phyloP scores from a whole-genome alignment of 1,139 yeast genomes.

The Saccharomyces hybrid region DNA sequence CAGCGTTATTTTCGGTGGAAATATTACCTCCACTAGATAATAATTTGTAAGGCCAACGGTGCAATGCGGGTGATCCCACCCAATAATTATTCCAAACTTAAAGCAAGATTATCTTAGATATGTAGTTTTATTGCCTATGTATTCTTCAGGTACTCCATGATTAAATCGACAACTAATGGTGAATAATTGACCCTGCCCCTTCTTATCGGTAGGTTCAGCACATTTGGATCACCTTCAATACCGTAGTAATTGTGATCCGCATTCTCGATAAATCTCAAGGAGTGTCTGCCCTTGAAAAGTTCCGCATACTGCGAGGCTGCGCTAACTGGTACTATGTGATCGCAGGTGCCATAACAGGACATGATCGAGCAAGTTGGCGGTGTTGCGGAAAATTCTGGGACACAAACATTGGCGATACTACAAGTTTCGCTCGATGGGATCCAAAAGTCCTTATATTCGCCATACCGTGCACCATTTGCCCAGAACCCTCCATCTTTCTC shows the following conservation, averaged over 20 bases:
- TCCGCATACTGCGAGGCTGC: conserved; percentile 59
- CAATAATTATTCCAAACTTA: not conserved
- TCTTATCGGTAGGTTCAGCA: conserved; percentile 39
- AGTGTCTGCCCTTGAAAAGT: conserved; percentile 50
- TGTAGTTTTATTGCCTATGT: not conserved
- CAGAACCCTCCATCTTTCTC: conserved; percentile 34
- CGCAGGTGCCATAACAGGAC: conserved; percentile 65
- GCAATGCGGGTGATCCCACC: not conserved
- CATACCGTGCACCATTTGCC: conserved; percentile 43
- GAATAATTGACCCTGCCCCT: conserved; percentile 51
- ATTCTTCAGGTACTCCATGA: conserved; percentile 1
- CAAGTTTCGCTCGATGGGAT: conserved; percentile 48
- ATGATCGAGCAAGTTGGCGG: conserved; percentile 47
- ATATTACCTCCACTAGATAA: not conserved
- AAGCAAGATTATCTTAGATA: not conserved
- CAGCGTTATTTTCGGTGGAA: not conserved
- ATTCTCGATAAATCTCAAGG: conserved; percentile 47
- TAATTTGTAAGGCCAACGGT: not conserved
- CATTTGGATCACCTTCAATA: conserved; percentile 31
- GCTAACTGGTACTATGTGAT: conserved; percentile 49
- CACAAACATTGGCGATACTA: conserved; percentile 47
- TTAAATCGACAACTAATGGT: conserved; percentile 38
- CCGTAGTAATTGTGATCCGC: conserved; percentile 86
- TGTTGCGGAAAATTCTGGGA: conserved; percentile 38
- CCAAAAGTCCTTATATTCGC: conserved; percentile 37